phyloP scores from a whole-genome alignment of 495 filamentous ascomycete species.

The Bryoglossum gracile region DNA sequence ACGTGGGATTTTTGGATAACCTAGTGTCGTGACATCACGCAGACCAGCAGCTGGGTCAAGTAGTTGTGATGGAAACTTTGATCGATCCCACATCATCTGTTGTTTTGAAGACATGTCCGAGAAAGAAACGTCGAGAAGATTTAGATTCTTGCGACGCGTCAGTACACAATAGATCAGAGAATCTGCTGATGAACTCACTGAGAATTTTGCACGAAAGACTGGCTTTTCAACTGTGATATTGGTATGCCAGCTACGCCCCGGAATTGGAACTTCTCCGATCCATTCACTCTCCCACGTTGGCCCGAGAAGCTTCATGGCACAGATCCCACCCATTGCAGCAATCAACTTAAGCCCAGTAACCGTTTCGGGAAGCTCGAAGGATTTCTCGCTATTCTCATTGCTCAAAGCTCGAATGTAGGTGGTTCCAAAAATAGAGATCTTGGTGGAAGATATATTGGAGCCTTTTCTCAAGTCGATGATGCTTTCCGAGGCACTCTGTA shows the following conservation, averaged over 20 bases:
- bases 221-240: too few relatives aligned
- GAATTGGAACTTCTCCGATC: too few relatives aligned
- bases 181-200: not conserved
- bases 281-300: not conserved
- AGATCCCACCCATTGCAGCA: not conserved
- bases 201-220: not conserved
- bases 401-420: not conserved
- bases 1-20: not conserved
- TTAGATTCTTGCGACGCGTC: not conserved
- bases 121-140: not conserved
- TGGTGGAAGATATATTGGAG: too few relatives aligned
- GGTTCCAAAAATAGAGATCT: not conserved
- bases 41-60: not conserved
- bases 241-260: too few relatives aligned
- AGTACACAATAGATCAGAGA: not conserved
- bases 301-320: not conserved
- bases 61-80: not conserved
- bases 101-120: not conserved
- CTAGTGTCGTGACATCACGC: not conserved
- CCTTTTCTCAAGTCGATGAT: too few relatives aligned
- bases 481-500: too few relatives aligned
- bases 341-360: not conserved
- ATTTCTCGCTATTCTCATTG: not conserved
- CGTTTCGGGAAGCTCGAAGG: not conserved
- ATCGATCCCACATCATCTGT: not conserved